Evolutionary conservation across 345 rosid species (phyloP).

Genomic region (Punica granatum): DNA sequence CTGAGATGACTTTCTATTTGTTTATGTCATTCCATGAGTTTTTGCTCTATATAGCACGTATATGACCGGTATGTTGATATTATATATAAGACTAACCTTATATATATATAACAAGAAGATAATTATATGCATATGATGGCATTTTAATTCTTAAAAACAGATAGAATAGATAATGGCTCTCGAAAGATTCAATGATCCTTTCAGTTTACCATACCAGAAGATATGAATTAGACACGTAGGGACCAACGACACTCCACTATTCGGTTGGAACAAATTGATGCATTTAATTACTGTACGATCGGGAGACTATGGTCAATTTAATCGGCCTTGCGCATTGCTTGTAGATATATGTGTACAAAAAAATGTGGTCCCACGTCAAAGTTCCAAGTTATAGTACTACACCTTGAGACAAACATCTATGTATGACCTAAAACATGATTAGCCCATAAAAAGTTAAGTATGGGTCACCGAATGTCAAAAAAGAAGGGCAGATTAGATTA

Average conservation of each 20-base stretch:
- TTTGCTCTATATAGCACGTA: too few relatives aligned
- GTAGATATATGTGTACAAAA: not conserved
- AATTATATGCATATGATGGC: too few relatives aligned
- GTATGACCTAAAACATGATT: conserved; percentile 33
- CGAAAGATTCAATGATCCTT: too few relatives aligned
- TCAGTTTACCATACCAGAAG: too few relatives aligned
- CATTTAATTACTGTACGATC: not conserved
- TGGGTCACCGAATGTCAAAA: conserved; percentile 33
- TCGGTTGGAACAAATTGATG: not conserved
- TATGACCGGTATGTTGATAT: too few relatives aligned
- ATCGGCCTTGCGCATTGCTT: not conserved
- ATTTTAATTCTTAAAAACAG: too few relatives aligned
- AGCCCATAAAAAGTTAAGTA: conserved; percentile 12
- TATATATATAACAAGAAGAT: too few relatives aligned
- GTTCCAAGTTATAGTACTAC: conserved; percentile 20
- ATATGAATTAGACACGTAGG: too few relatives aligned
- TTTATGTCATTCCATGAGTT: too few relatives aligned
- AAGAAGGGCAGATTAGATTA: conserved; percentile 9
- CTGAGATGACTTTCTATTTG: too few relatives aligned
- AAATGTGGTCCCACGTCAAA: conserved; percentile 11
- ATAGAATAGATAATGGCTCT: too few relatives aligned
- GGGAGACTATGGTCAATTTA: not conserved
- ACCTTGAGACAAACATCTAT: conserved; percentile 12
- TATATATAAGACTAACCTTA: too few relatives aligned
- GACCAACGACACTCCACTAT: not conserved